Evolutionary conservation across 768 basidiomycete genomes (phyloP).

Genomic region (Collybia mongolica): DNA sequence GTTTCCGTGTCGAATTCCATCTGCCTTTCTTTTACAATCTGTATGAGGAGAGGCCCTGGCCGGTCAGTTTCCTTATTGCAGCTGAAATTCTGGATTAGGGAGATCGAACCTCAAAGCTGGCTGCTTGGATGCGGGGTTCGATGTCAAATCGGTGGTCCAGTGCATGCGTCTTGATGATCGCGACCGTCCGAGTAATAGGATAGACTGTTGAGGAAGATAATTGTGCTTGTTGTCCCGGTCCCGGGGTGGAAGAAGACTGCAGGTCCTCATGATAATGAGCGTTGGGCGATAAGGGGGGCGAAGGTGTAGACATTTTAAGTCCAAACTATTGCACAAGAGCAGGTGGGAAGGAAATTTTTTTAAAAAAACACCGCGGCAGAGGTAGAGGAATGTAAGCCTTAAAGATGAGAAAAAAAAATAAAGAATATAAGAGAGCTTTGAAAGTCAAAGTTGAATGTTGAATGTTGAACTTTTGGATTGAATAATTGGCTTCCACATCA

Average conservation of each 20-base stretch:
- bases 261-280: slow-evolving; percentile 21
- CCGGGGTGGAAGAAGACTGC: slow-evolving; percentile 4
- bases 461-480: background rate
- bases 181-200: slow-evolving; percentile 64
- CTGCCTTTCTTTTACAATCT: slow-evolving; percentile 87
- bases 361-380: background rate
- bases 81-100: slow-evolving; percentile 4
- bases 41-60: slow-evolving; percentile 13
- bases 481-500: background rate
- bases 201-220: slow-evolving; percentile 10
- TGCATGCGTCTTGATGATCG: slow-evolving; percentile 83
- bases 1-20: slow-evolving; percentile 87
- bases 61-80: slow-evolving; percentile 14
- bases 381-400: background rate
- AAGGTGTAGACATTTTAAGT: slow-evolving; percentile 11
- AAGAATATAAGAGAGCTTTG: background rate
- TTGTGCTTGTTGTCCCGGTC: slow-evolving; percentile 3
- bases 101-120: slow-evolving; percentile 72
- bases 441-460: background rate
- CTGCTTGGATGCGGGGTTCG: slow-evolving; percentile 74
- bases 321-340: background rate
- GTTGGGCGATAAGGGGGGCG: slow-evolving; percentile 19
- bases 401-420: slow-evolving; percentile 2
- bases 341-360: background rate
- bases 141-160: slow-evolving; percentile 74